Percentiles rank a stretch among this genome's conserved stretches.
Evolutionary conservation across 2,329 filamentous ascomycete genomes (phyloP).

Genomic region (Sclerotinia subarctica): DNA sequence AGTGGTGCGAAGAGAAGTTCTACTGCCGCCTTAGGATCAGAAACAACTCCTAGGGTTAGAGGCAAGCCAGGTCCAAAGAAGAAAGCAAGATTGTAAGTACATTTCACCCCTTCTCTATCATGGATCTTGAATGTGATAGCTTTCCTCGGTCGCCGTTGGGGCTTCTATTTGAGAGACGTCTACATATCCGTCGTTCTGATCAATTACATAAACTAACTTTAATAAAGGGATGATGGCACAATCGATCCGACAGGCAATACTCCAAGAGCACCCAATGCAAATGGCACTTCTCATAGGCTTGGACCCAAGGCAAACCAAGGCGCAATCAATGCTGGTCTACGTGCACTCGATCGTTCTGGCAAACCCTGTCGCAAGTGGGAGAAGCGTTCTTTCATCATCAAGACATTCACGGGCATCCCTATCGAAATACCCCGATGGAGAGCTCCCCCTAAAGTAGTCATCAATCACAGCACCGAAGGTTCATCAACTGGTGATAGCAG

Average conservation of each 20-base stretch:
- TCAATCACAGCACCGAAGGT: constrained; percentile 46
- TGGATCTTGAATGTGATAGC: neutral
- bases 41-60: constrained; percentile 64
- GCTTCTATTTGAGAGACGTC: neutral
- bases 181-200: neutral
- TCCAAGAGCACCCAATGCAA: constrained; percentile 42
- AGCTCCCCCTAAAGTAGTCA: constrained; percentile 59
- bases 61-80: constrained; percentile 96
- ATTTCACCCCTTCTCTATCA: neutral
- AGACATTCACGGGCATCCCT: constrained; percentile 84
- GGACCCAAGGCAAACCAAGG: constrained; percentile 96
- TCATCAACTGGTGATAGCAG: constrained; percentile 50
- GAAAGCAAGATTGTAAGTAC: constrained; percentile 84
- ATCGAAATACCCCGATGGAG: constrained; percentile 86
- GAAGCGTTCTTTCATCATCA: constrained; percentile 76
- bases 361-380: constrained; percentile 91
- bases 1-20: constrained; percentile 61
- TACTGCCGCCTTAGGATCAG: constrained; percentile 56
- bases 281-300: constrained; percentile 64
- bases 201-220: constrained; percentile 36
- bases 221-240: constrained; percentile 57
- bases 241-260: constrained; percentile 53
- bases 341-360: constrained; percentile 87
- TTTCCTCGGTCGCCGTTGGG: neutral
- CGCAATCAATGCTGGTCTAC: constrained; percentile 93